Conservation (phyloP, 257 asterid genomes). For the Oldenlandia corymbosa region DNA sequence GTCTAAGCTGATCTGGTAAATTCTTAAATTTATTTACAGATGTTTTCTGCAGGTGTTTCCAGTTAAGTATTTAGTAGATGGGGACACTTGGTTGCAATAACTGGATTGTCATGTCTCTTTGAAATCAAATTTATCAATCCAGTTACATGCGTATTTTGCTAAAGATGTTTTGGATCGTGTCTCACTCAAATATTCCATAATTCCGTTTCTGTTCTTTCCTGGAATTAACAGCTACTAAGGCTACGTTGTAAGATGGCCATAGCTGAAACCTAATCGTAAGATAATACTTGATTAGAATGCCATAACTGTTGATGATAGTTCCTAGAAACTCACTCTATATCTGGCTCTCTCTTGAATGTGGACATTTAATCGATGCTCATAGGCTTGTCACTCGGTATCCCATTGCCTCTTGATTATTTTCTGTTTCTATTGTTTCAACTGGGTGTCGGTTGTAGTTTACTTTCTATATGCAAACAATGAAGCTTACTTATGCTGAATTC, state of each 20-base stretch:
- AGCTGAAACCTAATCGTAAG: too few species aligned
- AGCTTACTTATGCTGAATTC: neutral
- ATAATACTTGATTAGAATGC: neutral
- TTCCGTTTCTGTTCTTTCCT: too few species aligned
- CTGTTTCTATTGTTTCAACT: neutral
- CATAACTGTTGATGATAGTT: neutral
- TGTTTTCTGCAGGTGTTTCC: neutral
- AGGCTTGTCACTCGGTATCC: neutral
- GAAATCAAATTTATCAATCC: too few species aligned
- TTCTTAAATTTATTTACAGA: neutral
- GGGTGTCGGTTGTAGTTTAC: neutral
- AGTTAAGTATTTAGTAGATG: neutral
- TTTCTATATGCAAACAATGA: slow-evolving; percentile 8
- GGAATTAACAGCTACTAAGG: too few species aligned
- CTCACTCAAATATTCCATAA: too few species aligned
- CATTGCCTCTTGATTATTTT: neutral
- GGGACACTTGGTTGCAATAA: neutral
- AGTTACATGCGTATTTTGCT: too few species aligned
- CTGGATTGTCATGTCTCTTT: too few species aligned
- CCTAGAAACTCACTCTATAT: neutral
- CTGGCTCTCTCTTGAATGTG: neutral
- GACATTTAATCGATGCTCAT: neutral
- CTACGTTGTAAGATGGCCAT: too few species aligned
- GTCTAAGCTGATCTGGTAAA: neutral
- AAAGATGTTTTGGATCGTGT: too few species aligned